Evolutionary conservation across 2,329 filamentous ascomycete genomes (phyloP).

Genomic region (Trichoderma hamatum): DNA sequence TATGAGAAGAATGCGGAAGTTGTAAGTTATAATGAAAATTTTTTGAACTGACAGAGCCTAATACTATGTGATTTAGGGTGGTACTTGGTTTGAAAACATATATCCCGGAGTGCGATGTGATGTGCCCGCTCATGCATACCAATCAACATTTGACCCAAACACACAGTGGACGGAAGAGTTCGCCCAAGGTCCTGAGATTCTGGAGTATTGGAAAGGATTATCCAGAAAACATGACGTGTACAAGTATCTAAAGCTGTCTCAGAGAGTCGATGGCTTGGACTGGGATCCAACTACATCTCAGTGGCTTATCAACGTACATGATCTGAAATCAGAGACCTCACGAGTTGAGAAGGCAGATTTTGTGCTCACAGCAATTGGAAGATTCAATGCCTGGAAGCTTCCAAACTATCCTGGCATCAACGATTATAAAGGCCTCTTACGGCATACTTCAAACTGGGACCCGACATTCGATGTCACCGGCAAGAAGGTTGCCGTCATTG

Average conservation of each 20-base stretch:
- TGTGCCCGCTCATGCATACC: slow-evolving; percentile 71
- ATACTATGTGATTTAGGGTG: slow-evolving; percentile 41
- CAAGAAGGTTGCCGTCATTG: slow-evolving; percentile 61
- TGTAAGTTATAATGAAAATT: slow-evolving; percentile 46
- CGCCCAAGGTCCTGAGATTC: slow-evolving; percentile 67
- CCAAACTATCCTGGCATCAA: slow-evolving; percentile 62
- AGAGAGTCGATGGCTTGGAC: slow-evolving; percentile 56
- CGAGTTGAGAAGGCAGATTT: slow-evolving; percentile 59
- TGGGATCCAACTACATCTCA: slow-evolving; percentile 57
- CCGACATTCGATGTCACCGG: slow-evolving; percentile 50
- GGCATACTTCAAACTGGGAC: slow-evolving; percentile 66
- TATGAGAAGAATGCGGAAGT: slow-evolving; percentile 70
- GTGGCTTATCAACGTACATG: slow-evolving; percentile 55
- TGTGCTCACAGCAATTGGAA: slow-evolving; percentile 64
- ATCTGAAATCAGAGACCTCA: slow-evolving; percentile 44
- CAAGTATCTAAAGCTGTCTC: slow-evolving; percentile 56
- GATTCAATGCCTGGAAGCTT: slow-evolving; percentile 67
- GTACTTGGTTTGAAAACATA: slow-evolving; percentile 58
- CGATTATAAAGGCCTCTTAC: slow-evolving; percentile 57
- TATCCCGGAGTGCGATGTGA: slow-evolving; percentile 71
- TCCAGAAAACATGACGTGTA: slow-evolving; percentile 68
- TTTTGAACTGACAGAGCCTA: not conserved
- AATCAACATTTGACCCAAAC: slow-evolving; percentile 69
- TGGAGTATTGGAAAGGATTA: slow-evolving; percentile 65
- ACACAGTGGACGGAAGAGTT: slow-evolving; percentile 71